Evolutionary conservation across 108 stramenopile species (phyloP).

Genomic region (Fragilariopsis cylindrus): DNA sequence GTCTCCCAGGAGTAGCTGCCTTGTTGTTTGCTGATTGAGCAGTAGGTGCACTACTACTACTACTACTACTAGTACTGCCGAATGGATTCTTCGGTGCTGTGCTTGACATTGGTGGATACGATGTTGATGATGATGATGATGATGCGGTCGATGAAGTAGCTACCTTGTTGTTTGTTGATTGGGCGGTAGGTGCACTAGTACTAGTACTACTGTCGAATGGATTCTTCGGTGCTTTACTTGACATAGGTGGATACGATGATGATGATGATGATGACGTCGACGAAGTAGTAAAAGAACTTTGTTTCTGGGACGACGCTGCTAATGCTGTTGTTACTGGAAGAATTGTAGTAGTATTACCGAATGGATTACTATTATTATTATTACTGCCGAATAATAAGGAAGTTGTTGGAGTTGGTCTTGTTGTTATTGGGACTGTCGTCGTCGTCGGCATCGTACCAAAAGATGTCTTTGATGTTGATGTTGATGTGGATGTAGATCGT

Average conservation of each 20-base stretch:
- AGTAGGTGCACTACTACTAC: too few relatives aligned
- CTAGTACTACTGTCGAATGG: slow-evolving; percentile 26
- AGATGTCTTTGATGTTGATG: background rate
- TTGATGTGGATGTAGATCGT: slow-evolving; percentile 40
- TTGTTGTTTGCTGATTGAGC: too few relatives aligned
- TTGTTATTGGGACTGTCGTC: slow-evolving; percentile 34
- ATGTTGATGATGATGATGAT: background rate
- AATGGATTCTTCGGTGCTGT: slow-evolving; percentile 34
- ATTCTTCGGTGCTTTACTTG: slow-evolving; percentile 25
- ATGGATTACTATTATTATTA: slow-evolving; percentile 41
- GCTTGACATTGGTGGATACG: slow-evolving; percentile 56
- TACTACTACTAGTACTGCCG: too few relatives aligned
- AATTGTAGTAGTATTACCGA: slow-evolving; percentile 15
- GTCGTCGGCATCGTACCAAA: slow-evolving; percentile 3
- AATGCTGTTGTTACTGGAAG: background rate
- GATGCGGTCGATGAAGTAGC: background rate
- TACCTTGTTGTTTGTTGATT: background rate
- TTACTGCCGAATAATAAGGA: slow-evolving; percentile 21
- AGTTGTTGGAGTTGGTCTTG: background rate
- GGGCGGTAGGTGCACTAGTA: background rate
- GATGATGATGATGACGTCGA: background rate
- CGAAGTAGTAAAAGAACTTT: too few relatives aligned
- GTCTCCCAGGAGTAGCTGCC: background rate
- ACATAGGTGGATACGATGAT: slow-evolving; percentile 52
- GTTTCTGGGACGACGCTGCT: background rate